A percentile compares a stretch with the other conserved stretches of the same genome.
phyloP scores from a whole-genome alignment of 352 stramenopile genomes.

The Elongisporangium senticosum region DNA sequence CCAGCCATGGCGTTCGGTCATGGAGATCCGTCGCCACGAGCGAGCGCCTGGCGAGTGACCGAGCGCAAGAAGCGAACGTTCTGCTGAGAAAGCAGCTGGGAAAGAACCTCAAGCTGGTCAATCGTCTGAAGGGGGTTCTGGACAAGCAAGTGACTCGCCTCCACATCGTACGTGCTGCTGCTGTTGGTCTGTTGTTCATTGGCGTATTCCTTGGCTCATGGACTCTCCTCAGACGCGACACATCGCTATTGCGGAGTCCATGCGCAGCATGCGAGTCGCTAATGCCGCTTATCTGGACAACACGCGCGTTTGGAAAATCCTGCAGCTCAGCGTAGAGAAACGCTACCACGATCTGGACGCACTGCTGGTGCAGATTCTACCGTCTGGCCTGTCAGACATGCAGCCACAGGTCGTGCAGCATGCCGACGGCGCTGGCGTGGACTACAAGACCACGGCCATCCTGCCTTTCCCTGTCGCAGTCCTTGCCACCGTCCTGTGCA shows the following conservation, averaged over 20 bases:
- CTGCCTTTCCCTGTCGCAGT: not conserved
- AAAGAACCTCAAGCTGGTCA: not conserved
- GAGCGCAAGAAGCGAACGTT: not conserved
- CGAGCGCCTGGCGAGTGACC: not conserved
- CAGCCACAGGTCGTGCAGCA: not conserved
- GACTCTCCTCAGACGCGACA: not conserved
- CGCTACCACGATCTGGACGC: not conserved
- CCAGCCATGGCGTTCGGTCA: not conserved
- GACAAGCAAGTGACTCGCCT: not conserved
- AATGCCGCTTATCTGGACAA: not conserved
- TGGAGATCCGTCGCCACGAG: not conserved
- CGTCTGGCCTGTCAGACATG: not conserved
- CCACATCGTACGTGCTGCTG: not conserved
- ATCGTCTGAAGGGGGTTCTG: not conserved
- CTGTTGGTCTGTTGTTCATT: not conserved
- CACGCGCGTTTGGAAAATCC: not conserved
- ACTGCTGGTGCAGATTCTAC: not conserved
- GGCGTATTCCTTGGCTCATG: not conserved
- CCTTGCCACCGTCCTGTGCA: not conserved
- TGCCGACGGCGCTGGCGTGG: not conserved
- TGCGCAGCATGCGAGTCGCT: not conserved
- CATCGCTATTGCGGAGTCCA: not conserved
- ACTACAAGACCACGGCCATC: not conserved
- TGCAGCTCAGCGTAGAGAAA: not conserved
- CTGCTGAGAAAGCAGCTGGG: not conserved